phyloP scores from a whole-genome alignment of 148 eudicot species.

The Fallopia convolvulus region DNA sequence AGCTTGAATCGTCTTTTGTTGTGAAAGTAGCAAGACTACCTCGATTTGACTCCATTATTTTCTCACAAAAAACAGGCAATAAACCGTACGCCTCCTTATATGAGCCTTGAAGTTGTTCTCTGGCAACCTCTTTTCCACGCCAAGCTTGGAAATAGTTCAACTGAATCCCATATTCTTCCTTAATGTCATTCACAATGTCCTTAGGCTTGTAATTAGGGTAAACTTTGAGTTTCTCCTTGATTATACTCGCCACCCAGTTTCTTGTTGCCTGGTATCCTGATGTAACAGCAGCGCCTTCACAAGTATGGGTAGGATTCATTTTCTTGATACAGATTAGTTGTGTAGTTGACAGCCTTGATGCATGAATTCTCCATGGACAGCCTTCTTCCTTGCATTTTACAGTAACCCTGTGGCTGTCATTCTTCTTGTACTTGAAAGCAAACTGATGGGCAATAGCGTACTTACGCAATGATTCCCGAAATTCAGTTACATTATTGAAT shows the following conservation, averaged over 20 bases:
- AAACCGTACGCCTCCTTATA: conserved; percentile 86
- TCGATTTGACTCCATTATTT: conserved; percentile 91
- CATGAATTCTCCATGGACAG: conserved; percentile 97
- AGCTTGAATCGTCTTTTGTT: conserved; percentile 85
- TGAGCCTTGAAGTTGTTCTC: conserved; percentile 97
- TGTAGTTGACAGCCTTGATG: conserved; percentile 87
- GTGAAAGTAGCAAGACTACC: conserved; percentile 92
- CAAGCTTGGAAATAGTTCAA: conserved; percentile 91
- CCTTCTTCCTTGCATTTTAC: conserved; percentile 94
- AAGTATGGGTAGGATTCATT: conserved; percentile 75
- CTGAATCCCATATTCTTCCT: conserved; percentile 82
- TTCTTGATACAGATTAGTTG: conserved; percentile 85
- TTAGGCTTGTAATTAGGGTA: conserved; percentile 84
- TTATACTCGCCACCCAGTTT: conserved; percentile 92
- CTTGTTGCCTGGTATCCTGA: conserved; percentile 83
- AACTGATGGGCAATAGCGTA: conserved; percentile 86
- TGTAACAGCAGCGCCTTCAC: conserved; percentile 66
- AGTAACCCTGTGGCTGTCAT: conserved; percentile 93
- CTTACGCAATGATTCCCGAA: conserved; percentile 83
- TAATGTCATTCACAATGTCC: conserved; percentile 86
- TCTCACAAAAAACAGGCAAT: conserved; percentile 69
- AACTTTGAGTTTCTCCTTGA: conserved; percentile 77
- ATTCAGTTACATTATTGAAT: conserved; percentile 75
- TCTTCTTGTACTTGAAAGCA: conserved; percentile 84
- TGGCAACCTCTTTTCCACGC: conserved; percentile 97